These are phyloP conservation scores for Metroxylon sagu DNA, from an alignment of 176 grass and related monocot species.

Conservation along the genomic window DNA sequence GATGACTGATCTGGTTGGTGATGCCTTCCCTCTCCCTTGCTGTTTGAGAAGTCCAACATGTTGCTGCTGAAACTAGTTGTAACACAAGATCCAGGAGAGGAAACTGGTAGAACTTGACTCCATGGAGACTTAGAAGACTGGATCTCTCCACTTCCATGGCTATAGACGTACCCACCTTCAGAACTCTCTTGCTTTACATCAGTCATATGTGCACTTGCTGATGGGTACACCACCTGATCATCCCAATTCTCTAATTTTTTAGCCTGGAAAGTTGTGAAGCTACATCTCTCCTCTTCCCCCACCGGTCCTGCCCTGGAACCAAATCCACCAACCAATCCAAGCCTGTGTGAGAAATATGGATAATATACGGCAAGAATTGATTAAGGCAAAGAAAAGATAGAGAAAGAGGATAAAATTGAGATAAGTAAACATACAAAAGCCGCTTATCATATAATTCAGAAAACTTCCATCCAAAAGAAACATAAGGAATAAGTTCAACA, in stretches of 20 bases:
- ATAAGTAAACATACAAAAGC: no score
- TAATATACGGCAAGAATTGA: not conserved
- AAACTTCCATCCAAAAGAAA: no score
- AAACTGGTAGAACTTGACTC: slow-evolving; percentile 51
- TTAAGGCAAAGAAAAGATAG: no score
- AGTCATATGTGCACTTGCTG: slow-evolving; percentile 26
- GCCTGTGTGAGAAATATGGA: not conserved
- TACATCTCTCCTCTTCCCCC: slow-evolving; percentile 38
- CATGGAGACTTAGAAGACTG: slow-evolving; percentile 40
- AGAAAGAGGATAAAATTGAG: no score
- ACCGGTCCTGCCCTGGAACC: slow-evolving; percentile 33
- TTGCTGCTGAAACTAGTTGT: slow-evolving; percentile 48
- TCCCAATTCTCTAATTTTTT: slow-evolving; percentile 29
- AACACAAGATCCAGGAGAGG: slow-evolving; percentile 71
- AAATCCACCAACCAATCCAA: not conserved
- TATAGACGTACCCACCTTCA: not conserved
- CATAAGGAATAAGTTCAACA: no score
- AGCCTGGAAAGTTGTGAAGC: slow-evolving; percentile 22
- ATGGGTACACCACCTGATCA: slow-evolving; percentile 24
- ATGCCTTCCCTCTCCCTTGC: slow-evolving; percentile 24
- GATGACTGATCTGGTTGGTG: slow-evolving; percentile 73
- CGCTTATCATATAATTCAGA: no score
- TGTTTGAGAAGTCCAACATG: slow-evolving; percentile 85
- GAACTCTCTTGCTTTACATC: slow-evolving; percentile 4
- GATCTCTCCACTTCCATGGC: slow-evolving; percentile 36